These are phyloP conservation scores for Aspergillus sp. DNA, from an alignment of 2,329 filamentous ascomycete genomes.

Conservation along the genomic window DNA sequence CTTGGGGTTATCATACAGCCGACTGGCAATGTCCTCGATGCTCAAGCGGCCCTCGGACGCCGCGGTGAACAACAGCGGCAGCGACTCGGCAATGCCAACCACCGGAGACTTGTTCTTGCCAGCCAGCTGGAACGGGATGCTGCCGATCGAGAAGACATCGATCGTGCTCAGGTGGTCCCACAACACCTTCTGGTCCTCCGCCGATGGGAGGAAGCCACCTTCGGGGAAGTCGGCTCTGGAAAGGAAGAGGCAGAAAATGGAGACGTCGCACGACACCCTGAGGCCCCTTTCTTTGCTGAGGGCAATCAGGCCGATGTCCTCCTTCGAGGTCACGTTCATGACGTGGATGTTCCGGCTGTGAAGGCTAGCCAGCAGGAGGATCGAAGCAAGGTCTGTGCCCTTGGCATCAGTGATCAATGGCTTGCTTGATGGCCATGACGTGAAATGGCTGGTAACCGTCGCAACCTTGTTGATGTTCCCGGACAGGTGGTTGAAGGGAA, in stretches of 20 bases:
- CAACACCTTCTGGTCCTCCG: slow-evolving; percentile 60
- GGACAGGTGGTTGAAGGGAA: slow-evolving; percentile 71
- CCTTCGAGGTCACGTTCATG: slow-evolving; percentile 69
- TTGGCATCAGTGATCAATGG: slow-evolving; percentile 75
- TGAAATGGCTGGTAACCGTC: slow-evolving; percentile 68
- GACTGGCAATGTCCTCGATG: slow-evolving; percentile 60
- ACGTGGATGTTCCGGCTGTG: slow-evolving; percentile 72
- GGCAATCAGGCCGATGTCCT: slow-evolving; percentile 67
- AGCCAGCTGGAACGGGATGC: slow-evolving; percentile 67
- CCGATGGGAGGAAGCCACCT: slow-evolving; percentile 55
- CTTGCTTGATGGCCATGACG: slow-evolving; percentile 66
- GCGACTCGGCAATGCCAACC: slow-evolving; percentile 61
- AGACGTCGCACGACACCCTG: slow-evolving; percentile 72
- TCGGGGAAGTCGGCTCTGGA: slow-evolving; percentile 61
- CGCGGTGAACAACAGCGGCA: slow-evolving; percentile 66
- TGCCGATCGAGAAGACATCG: slow-evolving; percentile 71
- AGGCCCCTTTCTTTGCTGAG: slow-evolving; percentile 74
- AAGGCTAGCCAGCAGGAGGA: slow-evolving; percentile 66
- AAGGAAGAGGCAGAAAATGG: slow-evolving; percentile 69
- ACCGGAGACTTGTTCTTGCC: slow-evolving; percentile 49
- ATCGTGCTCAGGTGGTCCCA: slow-evolving; percentile 66
- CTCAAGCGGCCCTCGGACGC: slow-evolving; percentile 64
- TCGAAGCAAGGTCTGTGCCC: slow-evolving; percentile 70
- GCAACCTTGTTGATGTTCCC: slow-evolving; percentile 79
- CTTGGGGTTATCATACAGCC: slow-evolving; percentile 69